These are phyloP conservation scores for Camellia lanceoleosa DNA, from an alignment of 148 eudicot species.

Conservation along the genomic window DNA sequence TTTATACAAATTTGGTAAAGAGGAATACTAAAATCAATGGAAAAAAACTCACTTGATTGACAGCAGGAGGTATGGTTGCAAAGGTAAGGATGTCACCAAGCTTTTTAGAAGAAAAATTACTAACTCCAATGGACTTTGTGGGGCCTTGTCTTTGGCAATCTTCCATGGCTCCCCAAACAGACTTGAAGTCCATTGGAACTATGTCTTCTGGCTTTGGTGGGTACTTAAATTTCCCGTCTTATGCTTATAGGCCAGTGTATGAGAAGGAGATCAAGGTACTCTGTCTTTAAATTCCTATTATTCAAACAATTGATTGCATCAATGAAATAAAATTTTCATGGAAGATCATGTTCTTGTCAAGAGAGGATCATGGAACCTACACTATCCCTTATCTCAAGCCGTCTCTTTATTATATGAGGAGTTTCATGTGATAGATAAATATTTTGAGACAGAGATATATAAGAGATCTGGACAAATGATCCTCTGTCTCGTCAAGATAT, in stretches of 20 bases:
- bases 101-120: constrained; percentile 27
- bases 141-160: constrained; percentile 26
- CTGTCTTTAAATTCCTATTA: constrained; percentile 20
- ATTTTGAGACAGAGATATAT: no score
- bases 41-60: constrained; percentile 26
- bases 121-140: constrained; percentile 25
- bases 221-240: not conserved
- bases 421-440: no score
- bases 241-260: constrained; percentile 24
- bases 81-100: constrained; percentile 10
- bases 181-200: constrained; percentile 20
- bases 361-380: no score
- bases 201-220: constrained; percentile 5
- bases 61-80: constrained; percentile 26
- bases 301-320: no score
- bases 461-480: no score
- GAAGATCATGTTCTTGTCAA: no score
- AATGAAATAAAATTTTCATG: not conserved
- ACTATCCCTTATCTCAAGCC: no score
- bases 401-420: no score
- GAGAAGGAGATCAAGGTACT: constrained; percentile 24
- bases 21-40: no score
- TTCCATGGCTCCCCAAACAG: constrained; percentile 30
- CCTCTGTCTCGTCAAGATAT: no score
- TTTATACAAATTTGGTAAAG: no score